Evolutionary conservation across 2,329 filamentous ascomycete genomes (phyloP).

Genomic region (Cordyceps farinosa): DNA sequence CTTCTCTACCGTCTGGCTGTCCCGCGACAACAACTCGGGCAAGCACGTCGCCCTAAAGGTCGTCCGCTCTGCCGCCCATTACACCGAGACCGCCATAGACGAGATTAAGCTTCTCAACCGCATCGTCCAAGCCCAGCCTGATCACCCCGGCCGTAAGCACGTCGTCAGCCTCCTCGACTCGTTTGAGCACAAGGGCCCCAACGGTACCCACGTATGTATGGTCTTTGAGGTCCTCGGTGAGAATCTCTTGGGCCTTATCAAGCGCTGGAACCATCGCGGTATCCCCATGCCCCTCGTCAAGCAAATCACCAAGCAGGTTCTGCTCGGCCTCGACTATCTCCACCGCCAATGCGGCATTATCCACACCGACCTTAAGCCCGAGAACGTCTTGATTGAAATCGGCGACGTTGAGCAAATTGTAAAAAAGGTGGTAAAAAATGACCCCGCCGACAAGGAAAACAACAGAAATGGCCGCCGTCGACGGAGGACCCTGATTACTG

Average conservation of each 20-base stretch:
- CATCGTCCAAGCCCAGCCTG: slow-evolving; percentile 91
- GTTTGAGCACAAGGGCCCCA: slow-evolving; percentile 95
- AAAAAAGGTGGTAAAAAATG: slow-evolving; percentile 88
- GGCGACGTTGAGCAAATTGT: slow-evolving; percentile 98
- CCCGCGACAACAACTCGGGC: slow-evolving; percentile 76
- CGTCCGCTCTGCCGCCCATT: slow-evolving; percentile 94
- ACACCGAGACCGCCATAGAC: slow-evolving; percentile 97
- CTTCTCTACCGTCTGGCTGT: slow-evolving; percentile 93
- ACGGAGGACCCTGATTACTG: slow-evolving; percentile 90
- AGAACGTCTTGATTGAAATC: slow-evolving; percentile 98
- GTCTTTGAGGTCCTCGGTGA: slow-evolving; percentile 97
- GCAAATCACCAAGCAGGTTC: slow-evolving; percentile 97
- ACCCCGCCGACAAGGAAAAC: slow-evolving; percentile 72
- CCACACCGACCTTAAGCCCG: slow-evolving; percentile 94
- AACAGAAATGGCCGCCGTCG: slow-evolving; percentile 88
- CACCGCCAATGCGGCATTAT: slow-evolving; percentile 98
- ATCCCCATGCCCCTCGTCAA: slow-evolving; percentile 96
- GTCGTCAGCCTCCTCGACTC: slow-evolving; percentile 95
- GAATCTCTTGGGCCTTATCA: slow-evolving; percentile 91
- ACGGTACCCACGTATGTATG: slow-evolving; percentile 97
- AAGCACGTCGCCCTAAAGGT: slow-evolving; percentile 98
- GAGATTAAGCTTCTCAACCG: slow-evolving; percentile 98
- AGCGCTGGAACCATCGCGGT: slow-evolving; percentile 95
- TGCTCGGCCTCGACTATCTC: slow-evolving; percentile 91
- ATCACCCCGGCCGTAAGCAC: slow-evolving; percentile 90